Evolutionary conservation across 2,329 filamentous ascomycete genomes (phyloP).

Genomic region (Colletotrichum lini): DNA sequence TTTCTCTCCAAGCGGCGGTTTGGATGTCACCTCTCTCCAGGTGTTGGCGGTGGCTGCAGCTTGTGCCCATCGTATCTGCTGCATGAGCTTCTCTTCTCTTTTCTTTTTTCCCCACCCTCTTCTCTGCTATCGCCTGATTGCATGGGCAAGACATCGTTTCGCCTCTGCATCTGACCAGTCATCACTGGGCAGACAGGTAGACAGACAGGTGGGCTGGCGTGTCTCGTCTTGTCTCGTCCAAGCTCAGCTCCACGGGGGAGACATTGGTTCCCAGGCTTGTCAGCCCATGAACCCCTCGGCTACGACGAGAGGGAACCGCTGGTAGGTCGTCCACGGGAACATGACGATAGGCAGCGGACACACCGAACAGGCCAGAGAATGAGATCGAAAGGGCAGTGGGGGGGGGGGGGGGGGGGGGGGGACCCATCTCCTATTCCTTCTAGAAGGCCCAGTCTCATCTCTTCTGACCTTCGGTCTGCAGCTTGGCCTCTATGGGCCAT

Average conservation of each 20-base stretch:
- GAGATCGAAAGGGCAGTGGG: not conserved
- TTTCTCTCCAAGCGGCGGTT: not conserved
- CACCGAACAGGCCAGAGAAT: not conserved
- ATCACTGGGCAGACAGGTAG: not conserved
- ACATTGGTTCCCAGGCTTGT: not conserved
- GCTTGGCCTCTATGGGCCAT: not conserved
- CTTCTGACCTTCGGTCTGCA: conserved; percentile 3
- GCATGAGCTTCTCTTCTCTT: conserved; percentile 15
- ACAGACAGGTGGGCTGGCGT: not conserved
- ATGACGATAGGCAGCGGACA: not conserved
- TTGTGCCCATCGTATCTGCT: not conserved
- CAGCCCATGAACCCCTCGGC: not conserved
- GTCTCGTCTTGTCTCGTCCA: conserved; percentile 13
- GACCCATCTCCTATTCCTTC: conserved; percentile 26
- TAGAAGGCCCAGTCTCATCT: conserved; percentile 28
- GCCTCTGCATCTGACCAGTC: conserved; percentile 33
- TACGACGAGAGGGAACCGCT: not conserved
- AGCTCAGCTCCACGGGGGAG: not conserved
- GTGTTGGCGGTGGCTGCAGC: not conserved
- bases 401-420: no score
- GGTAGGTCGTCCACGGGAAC: not conserved
- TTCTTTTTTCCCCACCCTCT: not conserved
- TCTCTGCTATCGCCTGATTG: not conserved
- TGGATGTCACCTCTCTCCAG: not conserved
- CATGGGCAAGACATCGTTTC: conserved; percentile 7